Evolutionary conservation across 2,329 filamentous ascomycete genomes (phyloP), one percentile per base, ranked within the genome.

Genomic region (Penicillium sp.): DNA sequence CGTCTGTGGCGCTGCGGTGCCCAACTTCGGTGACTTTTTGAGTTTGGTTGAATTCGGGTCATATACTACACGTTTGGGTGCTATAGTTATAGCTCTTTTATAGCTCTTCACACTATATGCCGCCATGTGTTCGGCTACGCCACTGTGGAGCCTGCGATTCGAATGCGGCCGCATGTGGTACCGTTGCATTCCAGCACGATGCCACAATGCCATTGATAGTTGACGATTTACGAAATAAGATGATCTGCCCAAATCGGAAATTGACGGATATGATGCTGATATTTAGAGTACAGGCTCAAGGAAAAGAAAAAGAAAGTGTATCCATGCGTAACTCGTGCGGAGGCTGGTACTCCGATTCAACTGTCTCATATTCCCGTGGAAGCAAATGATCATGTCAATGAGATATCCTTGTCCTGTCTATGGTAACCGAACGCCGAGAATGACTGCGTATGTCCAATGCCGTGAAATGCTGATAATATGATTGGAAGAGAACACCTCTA

Each of bases 291-390:
- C 37, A 51, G 46, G 40, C 22, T 47, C n/a, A 42, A 20, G 18
- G 18, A 20, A 20, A 20, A 4, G 4, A 20, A 20, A 27, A 23
- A 20, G 41, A 29, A 42, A 14, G 18, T 24, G 10, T 23, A 47
- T 43, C 32, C 24, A 40, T 55, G 47, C 49, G 50, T 53, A 20
- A 45, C 16, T 59, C 51, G 35, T 58, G 49, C 55, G 39, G 50
- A 46, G 44, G 13, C 42, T 38, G 34, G 20, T 44, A 32, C 41
- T 27, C 49, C 35, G 37, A 22, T 42, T 34, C 34, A 52, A 45
- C 42, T 31, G 18, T 34, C 45, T 54, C 49, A 35, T 49, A 22
- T 31, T 38, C 20, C 44, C 28, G 31, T 46, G 23, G 49, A 46
- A 48, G 42, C 38, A 49, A 43, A 37, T 49, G 31, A 44, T 49